phyloP scores from a whole-genome alignment of 768 basidiomycete genomes.

The Arthromyces matolae region DNA sequence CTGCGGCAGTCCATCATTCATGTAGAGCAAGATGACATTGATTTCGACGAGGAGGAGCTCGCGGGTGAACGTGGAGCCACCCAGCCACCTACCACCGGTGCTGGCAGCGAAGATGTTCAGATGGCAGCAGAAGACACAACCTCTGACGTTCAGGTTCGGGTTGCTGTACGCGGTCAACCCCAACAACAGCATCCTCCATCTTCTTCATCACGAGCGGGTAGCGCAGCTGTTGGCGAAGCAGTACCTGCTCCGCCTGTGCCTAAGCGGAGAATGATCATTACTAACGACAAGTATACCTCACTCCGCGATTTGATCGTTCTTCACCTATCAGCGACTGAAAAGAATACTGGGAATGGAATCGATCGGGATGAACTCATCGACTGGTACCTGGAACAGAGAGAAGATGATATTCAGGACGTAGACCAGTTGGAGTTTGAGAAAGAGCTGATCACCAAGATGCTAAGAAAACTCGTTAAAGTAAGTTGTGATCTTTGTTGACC shows the following conservation, averaged over 20 bases:
- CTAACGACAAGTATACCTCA: constrained; percentile 91
- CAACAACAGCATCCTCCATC: constrained; percentile 25
- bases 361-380: constrained; percentile 91
- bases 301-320: constrained; percentile 87
- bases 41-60: constrained; percentile 90
- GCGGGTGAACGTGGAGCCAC: constrained; percentile 49
- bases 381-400: constrained; percentile 93
- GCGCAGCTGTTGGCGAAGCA: constrained; percentile 33
- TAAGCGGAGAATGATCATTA: constrained; percentile 84
- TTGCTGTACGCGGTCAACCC: constrained; percentile 28
- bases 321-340: constrained; percentile 75
- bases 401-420: constrained; percentile 75
- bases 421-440: constrained; percentile 90
- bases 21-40: constrained; percentile 97
- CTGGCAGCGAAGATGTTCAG: constrained; percentile 47
- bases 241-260: constrained; percentile 42
- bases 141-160: constrained; percentile 27
- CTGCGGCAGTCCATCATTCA: constrained; percentile 97
- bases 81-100: constrained; percentile 27
- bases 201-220: constrained; percentile 38
- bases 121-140: constrained; percentile 62
- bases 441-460: constrained; percentile 84
- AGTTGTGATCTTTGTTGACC: constrained; percentile 13
- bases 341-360: constrained; percentile 68
- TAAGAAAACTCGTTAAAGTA: constrained; percentile 90